Base-by-base conservation (phyloP, 139 green algal species). In the Mychonastes homosphaera region DNA sequence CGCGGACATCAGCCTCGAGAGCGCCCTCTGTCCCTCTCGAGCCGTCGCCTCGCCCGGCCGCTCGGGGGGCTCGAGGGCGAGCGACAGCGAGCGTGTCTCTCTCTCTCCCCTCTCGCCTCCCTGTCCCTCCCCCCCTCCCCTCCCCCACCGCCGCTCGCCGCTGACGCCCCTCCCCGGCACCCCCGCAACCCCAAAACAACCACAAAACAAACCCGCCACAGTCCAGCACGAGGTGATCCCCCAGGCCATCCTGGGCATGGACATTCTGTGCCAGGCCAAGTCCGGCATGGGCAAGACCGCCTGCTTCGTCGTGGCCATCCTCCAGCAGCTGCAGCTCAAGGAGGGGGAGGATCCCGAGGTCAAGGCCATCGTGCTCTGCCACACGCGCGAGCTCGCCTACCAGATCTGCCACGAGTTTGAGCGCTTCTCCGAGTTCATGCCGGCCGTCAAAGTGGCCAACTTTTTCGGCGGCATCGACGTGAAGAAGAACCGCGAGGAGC, bases 221-320 rank as follows among this genome's bases (percentile, higher is more conserved):
- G 92, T 99, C 0, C 93, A 99, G 70, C 93, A 99, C 65, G 84
- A 98, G 70, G 97, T 89, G 75, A 98, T 99, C 65, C 93, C 93
- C 19, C 85, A 96, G 65, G 91, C 93, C 46, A 95, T 98, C 53
- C 74, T 96, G 43, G 91, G 93, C 39, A 89, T 94, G 81, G 93
- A 99, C 63, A 84, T 99, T 13, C 79, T 99, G 8, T 98, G 93
- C 75, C 93, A 99, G 72, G 93, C 93, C 29, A 99, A 99, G 85
- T 96, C 87, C 9, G 93, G 93, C 46, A 98, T 98, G 92, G 93
- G 93, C 40, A 99, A 99, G 84, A 99, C 93, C 2, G 93, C 92
- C 4, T 93, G 98, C 8, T 99, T 99, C 67, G 90, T 97, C n/a
- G 78, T 99, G 33, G 84, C 89, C n/a, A 79, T 93, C 28, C 80